Base-by-base conservation (phyloP, 441 rosid genomes). In the Syzygium malaccense region DNA sequence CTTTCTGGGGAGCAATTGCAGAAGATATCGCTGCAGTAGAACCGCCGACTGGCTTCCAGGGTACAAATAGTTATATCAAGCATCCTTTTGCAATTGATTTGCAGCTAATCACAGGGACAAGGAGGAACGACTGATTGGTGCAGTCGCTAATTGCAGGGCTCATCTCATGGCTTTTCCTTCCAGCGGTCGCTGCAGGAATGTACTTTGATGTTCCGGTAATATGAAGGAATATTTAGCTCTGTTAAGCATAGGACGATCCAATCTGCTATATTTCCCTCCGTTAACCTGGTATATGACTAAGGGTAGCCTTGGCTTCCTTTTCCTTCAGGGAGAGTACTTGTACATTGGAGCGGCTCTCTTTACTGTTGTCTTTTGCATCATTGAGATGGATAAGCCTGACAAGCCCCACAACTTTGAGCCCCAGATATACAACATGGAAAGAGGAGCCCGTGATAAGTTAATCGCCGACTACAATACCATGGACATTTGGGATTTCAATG, bases 321-420 rank as follows among this genome's bases (percentile, higher is more conserved):
- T 53, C 15, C 32, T 92, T 84, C 91, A 97, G 99, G 95, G 95
- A 78, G 98, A 96, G 92, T 96, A 95, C 90, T 86, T 96, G 93
- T 97, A 89, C 93, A 94, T 95, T 54, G 98, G 97, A 87, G 99
- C 99, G 17, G 98, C 92, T 7, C 75, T 95, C 64, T 97, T 95
- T 86, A 93, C 94, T 13, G 56, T 93, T 4, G 89, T 96, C 58
- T 96, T 96, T 86, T 92, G 94, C 89, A 89, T 96, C 88, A 96
- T 96, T 86, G 97, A 97, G 95, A 93, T 96, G 96, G 96, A 95
- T 89, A 97, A 97, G 88, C 99, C 99, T 4, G 99, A 95, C 90
- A 51, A 95, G 92, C 97, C 98, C 75, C 98, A 95, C 90, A 94
- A 97, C 93, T 97, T 97, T 49, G 99, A 97, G 90, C 99, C 99